These are phyloP conservation scores for Phialemoniopsis sp. DNA, from an alignment of 2,329 filamentous ascomycete species.

Conservation along the genomic window DNA sequence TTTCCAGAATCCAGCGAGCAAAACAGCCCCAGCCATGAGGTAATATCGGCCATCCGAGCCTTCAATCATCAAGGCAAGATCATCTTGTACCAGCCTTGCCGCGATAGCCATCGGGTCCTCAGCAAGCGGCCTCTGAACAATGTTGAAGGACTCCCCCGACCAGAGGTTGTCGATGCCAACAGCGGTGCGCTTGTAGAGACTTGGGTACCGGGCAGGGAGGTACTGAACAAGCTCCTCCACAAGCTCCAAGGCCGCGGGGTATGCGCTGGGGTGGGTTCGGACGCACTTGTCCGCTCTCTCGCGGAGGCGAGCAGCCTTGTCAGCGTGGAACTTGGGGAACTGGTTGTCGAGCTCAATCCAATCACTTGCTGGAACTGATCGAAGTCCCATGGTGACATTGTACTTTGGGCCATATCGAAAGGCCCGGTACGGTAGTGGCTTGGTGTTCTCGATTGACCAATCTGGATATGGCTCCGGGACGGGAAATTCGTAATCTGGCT, in stretches of 20 bases:
- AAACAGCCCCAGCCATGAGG: constrained; percentile 69
- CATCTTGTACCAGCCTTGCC: constrained; percentile 73
- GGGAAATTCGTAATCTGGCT: constrained; percentile 51
- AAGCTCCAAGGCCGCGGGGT: constrained; percentile 69
- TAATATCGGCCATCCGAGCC: constrained; percentile 74
- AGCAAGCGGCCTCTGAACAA: constrained; percentile 54
- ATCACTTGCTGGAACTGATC: constrained; percentile 64
- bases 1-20: constrained; percentile 81
- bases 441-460: constrained; percentile 66
- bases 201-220: constrained; percentile 71
- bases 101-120: constrained; percentile 78
- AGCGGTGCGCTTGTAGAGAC: constrained; percentile 58
- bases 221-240: constrained; percentile 70
- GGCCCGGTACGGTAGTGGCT: constrained; percentile 72
- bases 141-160: constrained; percentile 70
- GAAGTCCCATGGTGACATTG: constrained; percentile 72
- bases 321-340: constrained; percentile 66
- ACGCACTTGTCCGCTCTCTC: constrained; percentile 66
- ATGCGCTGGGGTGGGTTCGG: constrained; percentile 64
- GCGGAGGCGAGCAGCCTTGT: constrained; percentile 64
- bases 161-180: constrained; percentile 66
- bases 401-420: constrained; percentile 77
- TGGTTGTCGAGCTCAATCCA: constrained; percentile 87
- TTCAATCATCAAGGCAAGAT: constrained; percentile 82
- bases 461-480: constrained; percentile 56